Conservation (phyloP, 2,329 filamentous ascomycete species). For the Fusarium decemcellulare region DNA sequence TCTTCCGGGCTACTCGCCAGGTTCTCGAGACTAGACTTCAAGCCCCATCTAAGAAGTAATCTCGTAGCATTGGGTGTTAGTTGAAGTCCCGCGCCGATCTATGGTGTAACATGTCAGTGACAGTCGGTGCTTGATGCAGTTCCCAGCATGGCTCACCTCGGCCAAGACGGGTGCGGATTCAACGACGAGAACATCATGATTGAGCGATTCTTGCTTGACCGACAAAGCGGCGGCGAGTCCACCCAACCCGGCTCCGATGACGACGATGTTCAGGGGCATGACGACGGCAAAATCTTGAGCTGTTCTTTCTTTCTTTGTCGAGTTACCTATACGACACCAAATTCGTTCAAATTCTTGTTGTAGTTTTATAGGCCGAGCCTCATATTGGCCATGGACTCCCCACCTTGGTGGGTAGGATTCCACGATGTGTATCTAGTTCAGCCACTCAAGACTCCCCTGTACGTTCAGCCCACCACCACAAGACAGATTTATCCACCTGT, state of each 20-base stretch:
- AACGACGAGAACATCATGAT: constrained; percentile 6
- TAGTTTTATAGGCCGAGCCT: not conserved
- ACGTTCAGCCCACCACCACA: not conserved
- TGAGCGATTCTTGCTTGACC: constrained; percentile 16
- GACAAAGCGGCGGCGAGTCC: constrained; percentile 18
- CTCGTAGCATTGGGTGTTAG: constrained; percentile 10
- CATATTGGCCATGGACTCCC: constrained; percentile 1
- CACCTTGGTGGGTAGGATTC: constrained; percentile 1
- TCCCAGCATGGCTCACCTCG: constrained; percentile 4
- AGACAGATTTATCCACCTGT: constrained; percentile 1
- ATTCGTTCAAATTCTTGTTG: not conserved
- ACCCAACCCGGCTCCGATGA: constrained; percentile 17
- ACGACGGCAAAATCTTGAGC: not conserved
- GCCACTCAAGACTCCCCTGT: not conserved
- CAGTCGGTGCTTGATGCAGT: not conserved
- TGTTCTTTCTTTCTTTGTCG: not conserved
- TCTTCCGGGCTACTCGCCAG: constrained; percentile 14
- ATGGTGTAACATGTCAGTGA: not conserved
- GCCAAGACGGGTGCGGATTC: constrained; percentile 12
- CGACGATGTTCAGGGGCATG: constrained; percentile 20
- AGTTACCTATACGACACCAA: not conserved
- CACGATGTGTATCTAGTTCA: not conserved
- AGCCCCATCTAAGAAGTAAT: constrained; percentile 5
- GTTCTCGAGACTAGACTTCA: constrained; percentile 5
- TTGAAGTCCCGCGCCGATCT: constrained; percentile 15